phyloP scores from a whole-genome alignment of 139 green algal species.

The Closterium sp. region DNA sequence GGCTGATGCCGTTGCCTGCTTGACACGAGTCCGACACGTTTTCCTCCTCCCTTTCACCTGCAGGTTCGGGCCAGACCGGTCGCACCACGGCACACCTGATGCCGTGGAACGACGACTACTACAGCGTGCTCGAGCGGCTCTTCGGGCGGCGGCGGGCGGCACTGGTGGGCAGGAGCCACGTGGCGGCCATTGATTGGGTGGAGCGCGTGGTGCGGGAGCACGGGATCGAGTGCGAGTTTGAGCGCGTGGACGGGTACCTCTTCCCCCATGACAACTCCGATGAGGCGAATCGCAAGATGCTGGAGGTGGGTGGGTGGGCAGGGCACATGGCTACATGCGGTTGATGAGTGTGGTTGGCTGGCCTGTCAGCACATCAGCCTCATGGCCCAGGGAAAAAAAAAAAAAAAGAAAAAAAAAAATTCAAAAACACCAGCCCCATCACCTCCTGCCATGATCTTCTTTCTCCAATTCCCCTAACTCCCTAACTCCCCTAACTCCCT shows the following conservation, averaged over 20 bases:
- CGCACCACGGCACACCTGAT: conserved; percentile 67
- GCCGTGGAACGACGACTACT: conserved; percentile 67
- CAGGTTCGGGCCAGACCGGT: conserved; percentile 64
- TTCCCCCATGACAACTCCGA: conserved; percentile 49
- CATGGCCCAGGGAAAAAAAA: too few relatives aligned
- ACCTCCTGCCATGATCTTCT: not conserved
- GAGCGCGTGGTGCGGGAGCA: conserved; percentile 55
- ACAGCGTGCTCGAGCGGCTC: conserved; percentile 53
- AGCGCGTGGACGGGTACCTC: conserved; percentile 60
- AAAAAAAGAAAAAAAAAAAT: too few relatives aligned
- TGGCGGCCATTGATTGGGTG: conserved; percentile 59
- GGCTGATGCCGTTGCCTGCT: not conserved
- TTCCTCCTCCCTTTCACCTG: not conserved
- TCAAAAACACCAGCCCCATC: too few relatives aligned
- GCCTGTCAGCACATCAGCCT: too few relatives aligned
- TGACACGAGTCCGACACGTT: not conserved
- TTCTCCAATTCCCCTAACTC: not conserved
- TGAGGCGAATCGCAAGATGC: not conserved
- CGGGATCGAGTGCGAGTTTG: conserved; percentile 64
- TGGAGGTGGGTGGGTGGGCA: not conserved
- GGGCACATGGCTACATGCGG: too few relatives aligned
- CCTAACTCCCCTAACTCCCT: not conserved
- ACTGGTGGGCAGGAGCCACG: conserved; percentile 60
- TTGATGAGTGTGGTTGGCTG: too few relatives aligned
- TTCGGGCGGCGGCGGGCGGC: conserved; percentile 56